Base-by-base conservation (phyloP, 768 basidiomycete species). In the Cystobasidium ongulense region DNA sequence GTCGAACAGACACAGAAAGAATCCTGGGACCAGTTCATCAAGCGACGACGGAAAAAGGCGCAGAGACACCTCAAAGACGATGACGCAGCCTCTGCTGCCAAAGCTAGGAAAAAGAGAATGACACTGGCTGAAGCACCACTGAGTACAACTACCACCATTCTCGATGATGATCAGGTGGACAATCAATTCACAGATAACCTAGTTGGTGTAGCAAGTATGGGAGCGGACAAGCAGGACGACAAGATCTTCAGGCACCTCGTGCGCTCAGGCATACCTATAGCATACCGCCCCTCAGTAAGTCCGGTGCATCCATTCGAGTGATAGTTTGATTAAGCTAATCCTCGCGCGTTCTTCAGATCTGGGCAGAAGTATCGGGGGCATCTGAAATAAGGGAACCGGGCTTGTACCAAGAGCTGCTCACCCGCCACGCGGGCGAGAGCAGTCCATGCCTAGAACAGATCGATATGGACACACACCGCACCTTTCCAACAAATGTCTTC, bases 321-420 rank as follows among this genome's bases (percentile, higher is more conserved):
- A 23, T 23, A 50, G 46, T 50, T 15, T 15, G 46, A 50, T 15
- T 50, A 50, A 50, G 46, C 15, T 23, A 23, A 15, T 50, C 15
- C 15, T 23, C 46, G 46, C 15, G 23, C 17, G 29, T 18, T 36
- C 61, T 74, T 75, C n/a, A 64, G 67, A 76, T 79, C 54, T 95
- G 92, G 91, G 81, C 90, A 67, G 96, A 99, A 83, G 95, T 91
- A 80, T 93, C 90, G 76, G 92, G 93, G 0, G 94, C 89, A 0
- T 83, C 92, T 79, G 95, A 97, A 80, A 89, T 92, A 85, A 86
- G 86, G 75, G 92, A 96, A 77, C 95, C 95, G 1, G 95, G 95
- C 0, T 79, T 90, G 75, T 98, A 97, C 80, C 84, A 86, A 50
- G 95, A 97, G 79, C 81, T 97, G 72, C 83, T 96, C n/a, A 85